These are phyloP conservation scores for Pneumocystis jirovecii DNA, from an alignment of 1,139 yeast species.

Conservation along the genomic window DNA sequence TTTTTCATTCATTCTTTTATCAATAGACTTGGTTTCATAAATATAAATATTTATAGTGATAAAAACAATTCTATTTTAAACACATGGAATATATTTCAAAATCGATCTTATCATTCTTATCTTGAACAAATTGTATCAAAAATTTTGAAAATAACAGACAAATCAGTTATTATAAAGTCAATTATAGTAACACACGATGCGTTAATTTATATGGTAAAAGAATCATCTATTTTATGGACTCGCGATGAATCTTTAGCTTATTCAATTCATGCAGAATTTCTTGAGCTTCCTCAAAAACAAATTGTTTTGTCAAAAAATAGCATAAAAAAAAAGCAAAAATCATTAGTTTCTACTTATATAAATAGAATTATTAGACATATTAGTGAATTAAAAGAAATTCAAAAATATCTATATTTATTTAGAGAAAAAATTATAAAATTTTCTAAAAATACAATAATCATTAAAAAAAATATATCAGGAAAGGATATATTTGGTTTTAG, in stretches of 20 bases:
- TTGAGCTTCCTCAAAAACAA: constrained; percentile 25
- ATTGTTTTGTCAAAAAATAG: constrained; percentile 28
- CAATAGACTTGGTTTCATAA: background rate
- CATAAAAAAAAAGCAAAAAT: constrained; percentile 27
- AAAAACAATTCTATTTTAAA: background rate
- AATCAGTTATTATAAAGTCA: background rate
- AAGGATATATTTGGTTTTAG: constrained; percentile 34
- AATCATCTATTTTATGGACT: constrained; percentile 25
- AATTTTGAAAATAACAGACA: background rate
- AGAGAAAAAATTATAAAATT: background rate
- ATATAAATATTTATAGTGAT: background rate
- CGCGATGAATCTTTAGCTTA: constrained; percentile 36
- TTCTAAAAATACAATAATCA: background rate
- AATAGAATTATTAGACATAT: constrained; percentile 31
- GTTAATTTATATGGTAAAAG: constrained; percentile 4
- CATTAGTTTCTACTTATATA: constrained; percentile 29
- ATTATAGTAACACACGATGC: constrained; percentile 6
- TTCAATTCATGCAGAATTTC: constrained; percentile 27
- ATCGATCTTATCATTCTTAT: background rate
- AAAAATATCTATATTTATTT: background rate
- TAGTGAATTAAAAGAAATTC: constrained; percentile 14
- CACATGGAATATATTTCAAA: background rate
- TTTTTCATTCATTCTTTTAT: background rate
- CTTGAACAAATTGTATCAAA: background rate
- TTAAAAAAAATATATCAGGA: constrained; percentile 4